A percentile compares a stretch with the other conserved stretches of the same genome.
Conservation (phyloP, 2,329 filamentous ascomycete genomes). For the Cadophora sp. region DNA sequence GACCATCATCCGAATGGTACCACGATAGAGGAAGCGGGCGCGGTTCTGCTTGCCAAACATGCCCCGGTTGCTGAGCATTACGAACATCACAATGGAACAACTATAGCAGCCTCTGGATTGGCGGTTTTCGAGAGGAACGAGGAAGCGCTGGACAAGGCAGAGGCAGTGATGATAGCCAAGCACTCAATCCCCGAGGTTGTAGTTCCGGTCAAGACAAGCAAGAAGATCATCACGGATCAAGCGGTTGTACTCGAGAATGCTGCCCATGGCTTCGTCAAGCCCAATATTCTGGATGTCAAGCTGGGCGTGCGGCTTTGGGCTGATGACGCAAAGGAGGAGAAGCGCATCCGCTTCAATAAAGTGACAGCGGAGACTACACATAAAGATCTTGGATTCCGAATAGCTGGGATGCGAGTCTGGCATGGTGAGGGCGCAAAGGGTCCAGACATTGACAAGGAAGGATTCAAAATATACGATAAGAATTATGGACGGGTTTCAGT, state of each 20-base stretch:
- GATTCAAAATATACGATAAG: slow-evolving; percentile 67
- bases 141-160: slow-evolving; percentile 18
- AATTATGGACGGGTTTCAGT: slow-evolving; percentile 63
- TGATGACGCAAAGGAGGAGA: slow-evolving; percentile 67
- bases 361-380: slow-evolving; percentile 66
- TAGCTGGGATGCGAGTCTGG: slow-evolving; percentile 70
- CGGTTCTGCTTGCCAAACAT: slow-evolving; percentile 46
- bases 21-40: slow-evolving; percentile 57
- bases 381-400: slow-evolving; percentile 64
- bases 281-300: slow-evolving; percentile 94
- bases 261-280: slow-evolving; percentile 77
- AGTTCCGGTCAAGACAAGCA: slow-evolving; percentile 34
- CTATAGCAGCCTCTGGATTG: slow-evolving; percentile 51
- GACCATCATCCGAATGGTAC: slow-evolving; percentile 57
- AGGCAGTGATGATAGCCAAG: slow-evolving; percentile 35
- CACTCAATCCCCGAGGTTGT: slow-evolving; percentile 39
- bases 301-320: slow-evolving; percentile 88
- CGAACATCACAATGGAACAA: slow-evolving; percentile 45
- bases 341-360: slow-evolving; percentile 65
- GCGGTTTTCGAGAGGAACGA: slow-evolving; percentile 18
- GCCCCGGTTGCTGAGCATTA: slow-evolving; percentile 5
- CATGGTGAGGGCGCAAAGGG: slow-evolving; percentile 61
- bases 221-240: slow-evolving; percentile 73
- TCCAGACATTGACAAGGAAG: slow-evolving; percentile 58
- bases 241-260: slow-evolving; percentile 88